These are phyloP conservation scores for Datisca glomerata DNA, from an alignment of 306 rosid genomes.

Conservation along the genomic window DNA sequence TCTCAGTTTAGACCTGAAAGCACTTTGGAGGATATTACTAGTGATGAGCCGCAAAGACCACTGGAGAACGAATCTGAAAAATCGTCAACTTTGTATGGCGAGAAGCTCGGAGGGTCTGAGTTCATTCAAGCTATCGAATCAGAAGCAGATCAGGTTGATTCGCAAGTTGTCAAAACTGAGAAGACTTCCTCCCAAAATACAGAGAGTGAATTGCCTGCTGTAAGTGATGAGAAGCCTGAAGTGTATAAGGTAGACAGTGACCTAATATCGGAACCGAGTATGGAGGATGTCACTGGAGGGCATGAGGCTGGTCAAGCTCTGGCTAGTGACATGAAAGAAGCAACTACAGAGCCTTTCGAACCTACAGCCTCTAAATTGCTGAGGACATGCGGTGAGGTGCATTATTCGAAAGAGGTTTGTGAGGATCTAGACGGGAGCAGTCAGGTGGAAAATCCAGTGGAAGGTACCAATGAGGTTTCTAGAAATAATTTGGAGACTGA, in stretches of 20 bases:
- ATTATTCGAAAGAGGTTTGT: background rate
- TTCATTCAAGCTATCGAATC: background rate
- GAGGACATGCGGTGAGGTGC: no score
- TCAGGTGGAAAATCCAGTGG: background rate
- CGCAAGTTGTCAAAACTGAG: no score
- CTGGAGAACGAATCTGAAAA: no score
- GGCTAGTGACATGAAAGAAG: background rate
- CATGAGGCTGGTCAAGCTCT: background rate
- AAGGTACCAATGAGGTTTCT: background rate
- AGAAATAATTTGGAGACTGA: background rate
- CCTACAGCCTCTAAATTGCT: no score
- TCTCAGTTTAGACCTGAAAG: no score
- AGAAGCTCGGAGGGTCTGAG: no score
- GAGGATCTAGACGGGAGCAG: background rate
- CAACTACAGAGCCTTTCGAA: background rate
- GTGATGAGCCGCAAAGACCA: no score
- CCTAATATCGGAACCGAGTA: slow-evolving; percentile 5
- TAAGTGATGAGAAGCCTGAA: background rate
- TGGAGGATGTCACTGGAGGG: background rate
- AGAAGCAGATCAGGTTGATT: background rate
- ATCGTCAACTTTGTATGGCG: no score
- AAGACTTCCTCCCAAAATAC: no score
- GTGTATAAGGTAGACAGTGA: no score
- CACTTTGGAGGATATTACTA: no score
- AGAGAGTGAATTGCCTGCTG: background rate